Percentiles rank a stretch among this genome's conserved stretches.
These are phyloP conservation scores for Myxozyma neglecta DNA, from an alignment of 805 yeast species.

Conservation along the genomic window DNA sequence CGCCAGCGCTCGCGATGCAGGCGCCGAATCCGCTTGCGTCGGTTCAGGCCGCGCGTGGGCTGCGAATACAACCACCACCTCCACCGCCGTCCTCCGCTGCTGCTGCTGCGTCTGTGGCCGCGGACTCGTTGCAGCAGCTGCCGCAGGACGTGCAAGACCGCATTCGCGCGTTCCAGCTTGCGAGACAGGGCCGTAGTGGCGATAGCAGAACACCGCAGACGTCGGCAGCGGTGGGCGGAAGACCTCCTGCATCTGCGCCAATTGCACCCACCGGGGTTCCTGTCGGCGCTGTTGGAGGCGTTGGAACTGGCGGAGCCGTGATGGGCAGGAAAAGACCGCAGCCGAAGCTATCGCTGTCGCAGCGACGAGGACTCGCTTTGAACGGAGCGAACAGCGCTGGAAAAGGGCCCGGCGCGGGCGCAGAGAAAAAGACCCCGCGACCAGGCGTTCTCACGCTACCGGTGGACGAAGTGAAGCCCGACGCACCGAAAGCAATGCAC, in stretches of 20 bases:
- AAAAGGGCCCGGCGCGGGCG: too few species aligned
- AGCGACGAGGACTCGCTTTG: slow-evolving; percentile 42
- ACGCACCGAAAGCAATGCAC: slow-evolving; percentile 27
- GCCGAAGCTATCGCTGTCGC: slow-evolving; percentile 40
- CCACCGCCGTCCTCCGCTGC: too few species aligned
- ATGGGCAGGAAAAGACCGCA: slow-evolving; percentile 9
- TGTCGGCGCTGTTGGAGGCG: slow-evolving; percentile 35
- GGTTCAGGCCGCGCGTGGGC: slow-evolving; percentile 29
- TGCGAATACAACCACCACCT: too few species aligned
- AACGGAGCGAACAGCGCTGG: too few species aligned
- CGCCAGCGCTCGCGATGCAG: too few species aligned
- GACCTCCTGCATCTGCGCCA: slow-evolving; percentile 24
- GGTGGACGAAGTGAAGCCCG: background rate
- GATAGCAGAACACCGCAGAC: slow-evolving; percentile 24
- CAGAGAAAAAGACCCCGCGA: background rate
- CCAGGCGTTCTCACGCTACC: background rate
- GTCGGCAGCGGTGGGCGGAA: slow-evolving; percentile 13
- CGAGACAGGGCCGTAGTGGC: slow-evolving; percentile 51
- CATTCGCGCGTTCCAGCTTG: slow-evolving; percentile 81
- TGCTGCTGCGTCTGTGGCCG: too few species aligned
- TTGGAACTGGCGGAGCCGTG: slow-evolving; percentile 23
- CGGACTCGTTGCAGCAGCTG: too few species aligned
- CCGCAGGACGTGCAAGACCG: slow-evolving; percentile 80
- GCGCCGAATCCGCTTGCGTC: slow-evolving; percentile 25
- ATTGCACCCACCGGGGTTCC: slow-evolving; percentile 35